A percentile compares a stretch with the other conserved stretches of the same genome.
Evolutionary conservation across 345 rosid genomes (phyloP).

Genomic region (Lepidium didymum): DNA sequence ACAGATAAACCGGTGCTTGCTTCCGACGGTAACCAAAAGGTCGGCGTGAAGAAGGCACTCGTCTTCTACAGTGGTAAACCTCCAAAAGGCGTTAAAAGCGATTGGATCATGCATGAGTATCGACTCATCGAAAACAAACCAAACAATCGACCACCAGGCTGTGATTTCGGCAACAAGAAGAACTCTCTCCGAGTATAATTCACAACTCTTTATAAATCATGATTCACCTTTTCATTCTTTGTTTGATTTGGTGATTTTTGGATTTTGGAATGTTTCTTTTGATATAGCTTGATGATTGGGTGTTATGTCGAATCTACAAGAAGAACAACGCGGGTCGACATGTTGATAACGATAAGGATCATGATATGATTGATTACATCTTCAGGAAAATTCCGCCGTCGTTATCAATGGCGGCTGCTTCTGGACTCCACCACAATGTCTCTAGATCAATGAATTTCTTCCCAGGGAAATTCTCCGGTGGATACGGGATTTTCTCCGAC

Average conservation of each 20-base stretch:
- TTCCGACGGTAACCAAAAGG: slow-evolving; percentile 55
- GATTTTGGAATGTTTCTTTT: not conserved
- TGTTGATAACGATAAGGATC: slow-evolving; percentile 28
- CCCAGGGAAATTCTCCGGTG: slow-evolving; percentile 10
- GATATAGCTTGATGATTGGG: slow-evolving; percentile 95
- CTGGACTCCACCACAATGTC: slow-evolving; percentile 17
- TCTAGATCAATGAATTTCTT: slow-evolving; percentile 15
- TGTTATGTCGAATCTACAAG: slow-evolving; percentile 88
- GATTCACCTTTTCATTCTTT: slow-evolving; percentile 8
- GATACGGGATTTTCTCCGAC: slow-evolving; percentile 11
- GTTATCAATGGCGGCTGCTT: slow-evolving; percentile 22
- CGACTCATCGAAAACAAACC: slow-evolving; percentile 65
- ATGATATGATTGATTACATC: slow-evolving; percentile 34
- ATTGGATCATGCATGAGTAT: slow-evolving; percentile 99
- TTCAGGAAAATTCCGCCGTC: slow-evolving; percentile 51
- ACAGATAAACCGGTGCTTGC: slow-evolving; percentile 89
- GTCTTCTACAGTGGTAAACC: slow-evolving; percentile 98
- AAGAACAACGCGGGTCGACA: slow-evolving; percentile 51
- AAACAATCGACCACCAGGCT: slow-evolving; percentile 49
- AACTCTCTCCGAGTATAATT: slow-evolving; percentile 49
- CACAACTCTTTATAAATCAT: not conserved
- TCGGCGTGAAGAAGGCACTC: slow-evolving; percentile 91
- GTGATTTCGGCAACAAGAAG: slow-evolving; percentile 66
- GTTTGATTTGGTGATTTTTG: not conserved
- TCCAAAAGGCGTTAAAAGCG: slow-evolving; percentile 89